phyloP scores from a whole-genome alignment of 2,329 filamentous ascomycete genomes.

The Sporothrix curviconia region DNA sequence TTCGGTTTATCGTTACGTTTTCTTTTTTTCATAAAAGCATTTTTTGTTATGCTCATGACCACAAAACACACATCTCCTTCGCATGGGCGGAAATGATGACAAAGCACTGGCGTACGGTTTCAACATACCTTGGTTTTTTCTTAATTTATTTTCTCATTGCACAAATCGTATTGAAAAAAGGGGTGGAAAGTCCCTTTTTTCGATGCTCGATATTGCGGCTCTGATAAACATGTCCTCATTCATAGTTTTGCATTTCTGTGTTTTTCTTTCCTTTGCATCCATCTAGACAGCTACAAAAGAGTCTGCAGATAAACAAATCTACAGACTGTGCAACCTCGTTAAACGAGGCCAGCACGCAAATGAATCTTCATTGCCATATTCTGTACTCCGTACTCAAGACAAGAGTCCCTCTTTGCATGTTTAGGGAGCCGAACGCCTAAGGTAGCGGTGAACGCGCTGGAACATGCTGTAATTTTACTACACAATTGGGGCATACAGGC shows the following conservation, averaged over 20 bases:
- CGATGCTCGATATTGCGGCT: not conserved
- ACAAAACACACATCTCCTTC: not conserved
- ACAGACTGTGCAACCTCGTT: not conserved
- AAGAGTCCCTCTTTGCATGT: too few relatives aligned
- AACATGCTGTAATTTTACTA: too few relatives aligned
- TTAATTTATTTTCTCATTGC: not conserved
- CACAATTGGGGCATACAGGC: not conserved
- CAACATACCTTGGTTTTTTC: slow-evolving; percentile 21
- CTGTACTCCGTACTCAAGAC: too few relatives aligned
- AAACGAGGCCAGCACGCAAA: not conserved
- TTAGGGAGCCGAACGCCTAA: too few relatives aligned
- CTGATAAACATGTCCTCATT: not conserved
- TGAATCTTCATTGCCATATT: too few relatives aligned
- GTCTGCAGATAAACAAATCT: not conserved
- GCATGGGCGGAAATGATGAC: slow-evolving; percentile 14
- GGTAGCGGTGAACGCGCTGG: too few relatives aligned
- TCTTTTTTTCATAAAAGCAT: slow-evolving; percentile 10
- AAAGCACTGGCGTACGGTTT: slow-evolving; percentile 24
- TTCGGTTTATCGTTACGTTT: not conserved
- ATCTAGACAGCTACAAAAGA: not conserved
- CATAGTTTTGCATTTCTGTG: not conserved
- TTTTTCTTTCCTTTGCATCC: too few relatives aligned
- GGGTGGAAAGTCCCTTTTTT: not conserved
- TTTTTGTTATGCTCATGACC: slow-evolving; percentile 19
- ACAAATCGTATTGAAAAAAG: slow-evolving; percentile 1